Evolutionary conservation across 441 rosid genomes (phyloP).

Genomic region (Rhodomyrtus psidioides): DNA sequence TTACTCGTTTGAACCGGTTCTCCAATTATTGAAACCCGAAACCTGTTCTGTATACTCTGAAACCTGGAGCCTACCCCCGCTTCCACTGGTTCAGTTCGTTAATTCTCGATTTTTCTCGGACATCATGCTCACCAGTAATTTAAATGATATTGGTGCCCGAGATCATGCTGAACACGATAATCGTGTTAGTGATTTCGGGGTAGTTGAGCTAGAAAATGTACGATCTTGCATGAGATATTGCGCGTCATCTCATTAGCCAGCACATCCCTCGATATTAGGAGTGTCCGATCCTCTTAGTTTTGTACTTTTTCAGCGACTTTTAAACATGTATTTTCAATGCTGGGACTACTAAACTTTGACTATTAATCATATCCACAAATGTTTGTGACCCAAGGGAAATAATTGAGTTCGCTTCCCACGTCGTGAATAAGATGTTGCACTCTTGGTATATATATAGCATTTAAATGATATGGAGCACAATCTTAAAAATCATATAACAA

Average conservation of each 20-base stretch:
- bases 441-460: not conserved
- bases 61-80: too few relatives aligned
- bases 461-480: not conserved
- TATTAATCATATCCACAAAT: not conserved
- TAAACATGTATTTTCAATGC: not conserved
- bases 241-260: not conserved
- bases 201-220: not conserved
- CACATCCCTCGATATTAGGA: not conserved
- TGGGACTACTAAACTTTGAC: not conserved
- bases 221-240: not conserved
- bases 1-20: too few relatives aligned
- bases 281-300: not conserved
- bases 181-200: not conserved
- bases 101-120: too few relatives aligned
- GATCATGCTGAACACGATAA: not conserved
- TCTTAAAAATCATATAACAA: not conserved
- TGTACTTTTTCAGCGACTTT: not conserved
- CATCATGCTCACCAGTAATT: too few relatives aligned
- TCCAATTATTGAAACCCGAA: too few relatives aligned
- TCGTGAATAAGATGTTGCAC: not conserved
- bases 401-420: not conserved
- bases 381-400: not conserved
- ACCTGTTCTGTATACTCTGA: too few relatives aligned
- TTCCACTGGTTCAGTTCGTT: too few relatives aligned
- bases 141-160: not conserved